A percentile compares a stretch with the other conserved stretches of the same genome.
Conservation (phyloP, 139 green algal species). For the Picochlorum sp. region DNA sequence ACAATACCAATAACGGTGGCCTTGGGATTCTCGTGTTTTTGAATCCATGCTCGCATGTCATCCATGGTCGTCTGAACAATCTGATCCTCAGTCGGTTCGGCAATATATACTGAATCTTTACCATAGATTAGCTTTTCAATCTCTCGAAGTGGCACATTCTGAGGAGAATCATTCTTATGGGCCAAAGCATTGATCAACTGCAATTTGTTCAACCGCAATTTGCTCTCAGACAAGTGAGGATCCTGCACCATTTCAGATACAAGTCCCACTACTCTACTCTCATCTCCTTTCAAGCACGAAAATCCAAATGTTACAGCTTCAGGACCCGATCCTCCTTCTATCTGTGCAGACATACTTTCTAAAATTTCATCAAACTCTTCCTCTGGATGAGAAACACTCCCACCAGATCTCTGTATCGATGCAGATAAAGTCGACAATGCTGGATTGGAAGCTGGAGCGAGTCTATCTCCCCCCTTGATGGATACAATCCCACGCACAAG, state of each 20-base stretch:
- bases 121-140: slow-evolving; percentile 61
- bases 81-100: slow-evolving; percentile 30
- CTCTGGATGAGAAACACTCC: slow-evolving; percentile 35
- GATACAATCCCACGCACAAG: slow-evolving; percentile 51
- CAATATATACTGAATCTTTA: slow-evolving; percentile 48
- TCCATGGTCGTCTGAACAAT: slow-evolving; percentile 10
- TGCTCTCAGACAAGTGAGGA: slow-evolving; percentile 44
- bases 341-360: slow-evolving; percentile 47
- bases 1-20: slow-evolving; percentile 58
- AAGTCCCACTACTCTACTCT: slow-evolving; percentile 39
- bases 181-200: slow-evolving; percentile 53
- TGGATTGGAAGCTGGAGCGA: slow-evolving; percentile 47
- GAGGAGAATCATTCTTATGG: slow-evolving; percentile 52
- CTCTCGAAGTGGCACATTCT: slow-evolving; percentile 34
- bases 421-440: slow-evolving; percentile 30
- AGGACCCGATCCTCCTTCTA: slow-evolving; percentile 45
- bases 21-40: slow-evolving; percentile 44
- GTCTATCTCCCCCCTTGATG: slow-evolving; percentile 55
- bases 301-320: slow-evolving; percentile 48
- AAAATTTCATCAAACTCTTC: slow-evolving; percentile 42
- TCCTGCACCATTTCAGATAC: slow-evolving; percentile 46
- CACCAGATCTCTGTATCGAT: slow-evolving; percentile 50
- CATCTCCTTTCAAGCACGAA: slow-evolving; percentile 49
- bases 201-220: slow-evolving; percentile 41
- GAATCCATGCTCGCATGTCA: slow-evolving; percentile 28